Base-by-base conservation (phyloP, 768 basidiomycete genomes). In the Phlebiopsis flavidoalba region DNA sequence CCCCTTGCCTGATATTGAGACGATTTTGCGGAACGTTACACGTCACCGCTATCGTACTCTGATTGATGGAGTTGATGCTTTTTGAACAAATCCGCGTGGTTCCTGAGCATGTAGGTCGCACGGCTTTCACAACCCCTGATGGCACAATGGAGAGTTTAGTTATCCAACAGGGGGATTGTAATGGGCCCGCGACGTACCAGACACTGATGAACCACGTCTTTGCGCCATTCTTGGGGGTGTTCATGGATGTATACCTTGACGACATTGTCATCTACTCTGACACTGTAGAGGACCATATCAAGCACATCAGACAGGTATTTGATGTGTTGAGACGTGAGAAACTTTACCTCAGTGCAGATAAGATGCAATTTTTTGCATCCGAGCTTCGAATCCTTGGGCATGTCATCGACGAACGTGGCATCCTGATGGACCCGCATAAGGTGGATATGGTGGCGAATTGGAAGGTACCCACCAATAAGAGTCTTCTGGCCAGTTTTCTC, bases 61-160 rank as follows among this genome's bases (percentile, higher is more conserved):
- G 11, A 46, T 76, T 0, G 72, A 76, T 57, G 66, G 70, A 2
- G 66, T 70, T 36, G 69, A 71, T 22, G 70, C 72, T 0, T 75
- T 77, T 72, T 51, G 70, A 76, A 36, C 72, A 73, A 33, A 72
- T 75, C 5, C 60, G 67, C 0, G 57, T 73, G 4, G 51, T 40
- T 0, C 67, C 66, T 0, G 69, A 72, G 0, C 63, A 74, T 43
- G 70, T 74, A 0, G 37, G 21, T 0, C 60, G 63, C 0, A 73
- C 74, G 0, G 58, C 72, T 0, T 69, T 72, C 24, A 65, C 66
- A 1, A 72, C 69, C 5, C 62, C 67, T 14, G 64, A 66, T 57
- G 79, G 80, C 0, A 80, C 72, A 24, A 80, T 81, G 76, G 73
- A 71, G 1, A 77, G 76, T 36, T 59, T 67, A 0, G 77, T 81